Percentiles rank a stretch among this genome's conserved stretches.
Conservation (phyloP, 2,329 filamentous ascomycete species). For the Xenosphaeropsis pyriputrescens region DNA sequence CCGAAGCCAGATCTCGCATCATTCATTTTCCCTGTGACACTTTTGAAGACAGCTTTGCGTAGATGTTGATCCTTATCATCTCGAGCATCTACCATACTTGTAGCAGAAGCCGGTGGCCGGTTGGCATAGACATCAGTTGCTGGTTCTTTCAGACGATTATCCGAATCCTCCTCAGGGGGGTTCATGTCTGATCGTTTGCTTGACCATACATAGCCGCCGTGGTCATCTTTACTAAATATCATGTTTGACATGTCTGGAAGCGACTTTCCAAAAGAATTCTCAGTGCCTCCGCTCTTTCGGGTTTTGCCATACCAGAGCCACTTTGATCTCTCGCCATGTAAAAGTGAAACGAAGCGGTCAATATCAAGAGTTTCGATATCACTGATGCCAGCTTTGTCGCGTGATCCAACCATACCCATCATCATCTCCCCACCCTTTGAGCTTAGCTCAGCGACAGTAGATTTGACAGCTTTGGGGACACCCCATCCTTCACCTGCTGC, state of each 20-base stretch:
- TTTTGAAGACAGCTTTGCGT: conserved; percentile 59
- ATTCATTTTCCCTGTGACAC: conserved; percentile 62
- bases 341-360: conserved; percentile 64
- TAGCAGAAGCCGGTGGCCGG: conserved; percentile 27
- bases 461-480: conserved; percentile 88
- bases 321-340: conserved; percentile 70
- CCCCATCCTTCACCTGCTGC: conserved; percentile 83
- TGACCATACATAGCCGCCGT: conserved; percentile 27
- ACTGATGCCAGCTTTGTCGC: conserved; percentile 78
- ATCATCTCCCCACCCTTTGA: conserved; percentile 91
- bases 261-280: conserved; percentile 25
- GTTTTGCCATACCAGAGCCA: conserved; percentile 94
- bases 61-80: conserved; percentile 40
- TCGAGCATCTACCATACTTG: conserved; percentile 30
- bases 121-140: conserved; percentile 28
- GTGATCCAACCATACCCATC: conserved; percentile 75
- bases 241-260: conserved; percentile 29
- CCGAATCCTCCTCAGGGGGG: conserved; percentile 35
- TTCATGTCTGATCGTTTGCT: conserved; percentile 34
- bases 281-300: conserved; percentile 40
- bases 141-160: conserved; percentile 25
- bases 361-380: conserved; percentile 89
- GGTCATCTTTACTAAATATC: conserved; percentile 42
- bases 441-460: conserved; percentile 82
- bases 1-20: conserved; percentile 74